Evolutionary conservation across 371 early-diverging fungal genomes (phyloP), one percentile per base, ranked within the genome.

Genomic region (Circinella umbellata): DNA sequence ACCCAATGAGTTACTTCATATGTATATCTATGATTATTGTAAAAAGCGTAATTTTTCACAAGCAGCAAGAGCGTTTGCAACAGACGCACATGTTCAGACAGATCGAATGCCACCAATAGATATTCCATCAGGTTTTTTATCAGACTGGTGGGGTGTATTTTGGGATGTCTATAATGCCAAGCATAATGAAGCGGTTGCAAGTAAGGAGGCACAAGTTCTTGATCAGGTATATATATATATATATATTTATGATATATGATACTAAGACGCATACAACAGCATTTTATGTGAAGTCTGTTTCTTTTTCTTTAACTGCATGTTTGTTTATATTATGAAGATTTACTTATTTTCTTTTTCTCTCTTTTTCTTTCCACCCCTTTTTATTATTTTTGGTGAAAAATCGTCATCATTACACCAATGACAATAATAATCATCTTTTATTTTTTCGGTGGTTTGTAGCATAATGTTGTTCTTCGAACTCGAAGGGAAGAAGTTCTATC

Each of bases 21-120:
- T 88, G 15, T 91, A 90, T 69, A 91, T 91, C 63, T 84, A 90
- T 72, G 92, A 91, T 73, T 91, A 91, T 69, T 90, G 87, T 77
- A 80, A 85, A 72, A 91, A 91, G 71, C 84, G 85, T 61, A 86
- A 87, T 68, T 91, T 83, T 71, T 69, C 75, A 4, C 78, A 84
- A 46, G 81, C 90, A 6, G 90, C 90, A 65, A 70, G 73, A 42
- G 80, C 83, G 34, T 90, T 91, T 69, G 85, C 85, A 46, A 61
- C 72, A 35, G 92, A 90, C 64, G 90, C 89, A 13, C 75, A 79
- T 49, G 69, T 90, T 4, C 49, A 73, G 35, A 71, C 80, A 15
- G 88, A 86, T 51, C 73, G 78, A 64, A 66, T 73, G n/a, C 79
- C 80, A 51, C 87, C 85, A 42, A 81, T 85, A 54, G 90, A 91